These are phyloP conservation scores for Comarum palustre DNA, from an alignment of 306 rosid species.

Conservation along the genomic window DNA sequence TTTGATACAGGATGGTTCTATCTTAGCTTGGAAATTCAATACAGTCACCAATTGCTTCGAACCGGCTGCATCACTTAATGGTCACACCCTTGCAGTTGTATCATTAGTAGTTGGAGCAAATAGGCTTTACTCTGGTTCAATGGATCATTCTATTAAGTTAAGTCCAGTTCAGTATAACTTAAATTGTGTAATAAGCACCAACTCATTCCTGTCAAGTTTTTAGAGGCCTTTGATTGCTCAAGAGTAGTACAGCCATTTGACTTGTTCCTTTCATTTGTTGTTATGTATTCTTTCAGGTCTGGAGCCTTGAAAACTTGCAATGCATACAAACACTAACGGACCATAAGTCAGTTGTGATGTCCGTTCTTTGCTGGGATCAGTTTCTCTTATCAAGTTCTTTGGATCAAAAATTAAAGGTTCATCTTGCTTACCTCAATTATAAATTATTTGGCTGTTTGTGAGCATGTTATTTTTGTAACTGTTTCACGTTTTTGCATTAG, in stretches of 20 bases:
- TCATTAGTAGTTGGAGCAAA: conserved; percentile 93
- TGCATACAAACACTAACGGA: conserved; percentile 84
- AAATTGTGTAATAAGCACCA: conserved; percentile 4
- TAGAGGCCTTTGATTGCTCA: not conserved
- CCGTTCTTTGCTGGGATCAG: conserved; percentile 97
- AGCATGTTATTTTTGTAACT: not conserved
- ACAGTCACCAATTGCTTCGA: conserved; percentile 65
- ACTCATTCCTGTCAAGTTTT: not conserved
- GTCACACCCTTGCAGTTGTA: conserved; percentile 77
- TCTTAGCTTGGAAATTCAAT: conserved; percentile 87
- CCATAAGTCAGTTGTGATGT: conserved; percentile 91
- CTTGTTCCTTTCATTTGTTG: not conserved
- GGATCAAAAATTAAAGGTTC: conserved; percentile 84
- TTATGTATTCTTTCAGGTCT: conserved; percentile 56
- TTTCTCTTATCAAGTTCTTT: conserved; percentile 83
- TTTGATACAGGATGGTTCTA: conserved; percentile 76
- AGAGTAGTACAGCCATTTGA: conserved; percentile 7
- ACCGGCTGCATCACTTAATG: conserved; percentile 80
- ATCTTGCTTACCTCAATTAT: conserved; percentile 1
- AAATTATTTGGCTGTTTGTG: not conserved
- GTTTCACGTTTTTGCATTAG: not conserved
- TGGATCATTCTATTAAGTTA: conserved; percentile 85
- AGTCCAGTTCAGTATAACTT: conserved; percentile 23
- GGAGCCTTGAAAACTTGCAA: conserved; percentile 89
- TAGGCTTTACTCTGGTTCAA: conserved; percentile 94